Conservation (phyloP, 1,284 basidiomycete genomes). For the Fomitiporia mediterranea region DNA sequence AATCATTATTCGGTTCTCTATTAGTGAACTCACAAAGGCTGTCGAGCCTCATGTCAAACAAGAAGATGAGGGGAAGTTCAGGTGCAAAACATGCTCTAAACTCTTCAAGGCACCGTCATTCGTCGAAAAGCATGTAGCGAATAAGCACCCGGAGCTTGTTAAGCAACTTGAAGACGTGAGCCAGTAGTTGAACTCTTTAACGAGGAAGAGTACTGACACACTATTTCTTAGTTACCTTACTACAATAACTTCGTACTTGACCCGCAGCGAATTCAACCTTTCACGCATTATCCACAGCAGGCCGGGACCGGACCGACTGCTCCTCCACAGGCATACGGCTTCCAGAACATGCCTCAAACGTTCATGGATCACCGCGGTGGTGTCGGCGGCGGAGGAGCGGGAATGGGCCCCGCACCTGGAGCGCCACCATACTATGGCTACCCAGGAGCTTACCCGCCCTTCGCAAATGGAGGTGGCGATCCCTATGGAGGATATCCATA, state of each 20-base stretch:
- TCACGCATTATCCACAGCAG: slow-evolving; percentile 65
- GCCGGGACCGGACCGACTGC: slow-evolving; percentile 60
- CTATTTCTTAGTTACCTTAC: slow-evolving; percentile 60
- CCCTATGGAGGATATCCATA: slow-evolving; percentile 27
- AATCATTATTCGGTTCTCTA: slow-evolving; percentile 16
- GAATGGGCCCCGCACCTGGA: too few relatives aligned
- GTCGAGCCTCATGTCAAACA: slow-evolving; percentile 82
- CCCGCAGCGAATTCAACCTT: slow-evolving; percentile 86
- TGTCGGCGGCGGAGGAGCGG: slow-evolving; percentile 23
- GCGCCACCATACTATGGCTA: slow-evolving; percentile 14
- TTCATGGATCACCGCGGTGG: slow-evolving; percentile 38
- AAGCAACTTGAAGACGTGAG: slow-evolving; percentile 72
- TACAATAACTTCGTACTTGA: slow-evolving; percentile 94
- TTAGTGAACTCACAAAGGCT: slow-evolving; percentile 74
- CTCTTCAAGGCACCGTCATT: slow-evolving; percentile 94
- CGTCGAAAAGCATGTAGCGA: slow-evolving; percentile 90
- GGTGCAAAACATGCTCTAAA: slow-evolving; percentile 92
- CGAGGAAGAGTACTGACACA: slow-evolving; percentile 27
- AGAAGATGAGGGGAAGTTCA: slow-evolving; percentile 92
- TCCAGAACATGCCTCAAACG: slow-evolving; percentile 50
- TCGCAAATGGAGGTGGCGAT: slow-evolving; percentile 49
- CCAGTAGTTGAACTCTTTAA: slow-evolving; percentile 17
- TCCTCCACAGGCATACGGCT: slow-evolving; percentile 75
- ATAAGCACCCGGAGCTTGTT: slow-evolving; percentile 82
- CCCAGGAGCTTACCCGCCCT: slow-evolving; percentile 34